A percentile compares a stretch with the other conserved stretches of the same genome.
Evolutionary conservation across 2,329 filamentous ascomycete genomes (phyloP).

Genomic region (Nakataea oryzae): DNA sequence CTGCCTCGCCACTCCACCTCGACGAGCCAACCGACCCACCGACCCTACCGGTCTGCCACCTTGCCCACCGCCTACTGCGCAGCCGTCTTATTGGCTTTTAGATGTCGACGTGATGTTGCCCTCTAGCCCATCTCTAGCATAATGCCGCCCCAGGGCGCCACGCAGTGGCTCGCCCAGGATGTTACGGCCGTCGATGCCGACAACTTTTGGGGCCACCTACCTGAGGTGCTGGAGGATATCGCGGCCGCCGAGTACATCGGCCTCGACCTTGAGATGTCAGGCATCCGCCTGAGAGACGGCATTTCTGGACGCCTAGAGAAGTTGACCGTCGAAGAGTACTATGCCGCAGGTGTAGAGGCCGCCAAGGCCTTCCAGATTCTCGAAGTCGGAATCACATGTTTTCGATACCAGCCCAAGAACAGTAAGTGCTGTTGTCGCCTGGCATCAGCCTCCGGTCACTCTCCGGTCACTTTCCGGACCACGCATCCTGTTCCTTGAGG

Average conservation of each 20-base stretch:
- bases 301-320: not conserved
- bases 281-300: slow-evolving; percentile 13
- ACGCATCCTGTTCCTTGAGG: not conserved
- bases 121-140: not conserved
- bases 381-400: slow-evolving; percentile 25
- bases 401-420: slow-evolving; percentile 6
- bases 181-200: slow-evolving; percentile 16
- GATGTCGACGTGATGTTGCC: not conserved
- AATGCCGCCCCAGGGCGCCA: not conserved
- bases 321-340: slow-evolving; percentile 12
- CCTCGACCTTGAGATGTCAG: slow-evolving; percentile 28
- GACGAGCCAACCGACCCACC: not conserved
- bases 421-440: slow-evolving; percentile 5
- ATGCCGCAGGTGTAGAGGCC: slow-evolving; percentile 16
- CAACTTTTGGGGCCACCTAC: slow-evolving; percentile 19
- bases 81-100: not conserved
- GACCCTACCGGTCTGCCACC: no score
- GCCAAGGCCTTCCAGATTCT: slow-evolving; percentile 21
- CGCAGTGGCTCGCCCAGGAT: not conserved
- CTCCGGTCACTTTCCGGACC: no score
- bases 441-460: not conserved
- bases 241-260: slow-evolving; percentile 18
- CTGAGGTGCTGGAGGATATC: slow-evolving; percentile 17
- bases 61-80: not conserved
- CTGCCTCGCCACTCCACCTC: no score